Base-by-base conservation (phyloP, 2,329 filamentous ascomycete species). In the Rhynchosporium secalis region DNA sequence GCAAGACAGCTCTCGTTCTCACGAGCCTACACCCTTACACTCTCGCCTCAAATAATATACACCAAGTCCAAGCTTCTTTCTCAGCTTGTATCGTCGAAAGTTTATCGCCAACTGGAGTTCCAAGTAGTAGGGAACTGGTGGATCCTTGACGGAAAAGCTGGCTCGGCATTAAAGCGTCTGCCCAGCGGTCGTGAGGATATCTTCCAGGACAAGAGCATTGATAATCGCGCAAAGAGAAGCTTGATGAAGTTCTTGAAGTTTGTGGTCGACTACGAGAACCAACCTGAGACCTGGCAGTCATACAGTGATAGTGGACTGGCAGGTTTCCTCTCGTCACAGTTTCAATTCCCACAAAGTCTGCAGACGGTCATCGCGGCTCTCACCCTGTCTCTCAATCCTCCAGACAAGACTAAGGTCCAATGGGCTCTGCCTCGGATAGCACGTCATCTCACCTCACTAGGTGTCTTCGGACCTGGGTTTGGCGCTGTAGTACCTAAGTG, bases 231-330 rank as follows among this genome's bases (percentile, higher is more conserved):
- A 5, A 98, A 98, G 78, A 87, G 94, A 59, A 84, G 85, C 9
- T 77, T 98, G 71, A 96, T 97, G 89, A 96, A 96, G 75, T 96
- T 97, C 71, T 82, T 98, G 71, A 93, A 94, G 75, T 94, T 95
- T 73, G 89, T 96, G 58, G 80, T 87, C 63, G 85, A 92, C 69
- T 88, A 88, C 70, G 84, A 90, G 68, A 83, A 82, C 28, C 84
- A 85, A 71, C 75, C 70, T 56, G 82, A 82, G 57, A 69, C 80
- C 3, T 92, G 88, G 88, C 76, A 85, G 63, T 71, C 78, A 1
- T 79, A 84, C 57, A 83, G 86, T 33, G 75, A 80, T 12, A 76
- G 76, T 58, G 78, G 82, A 0, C 82, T 94, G 54, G 75, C 80
- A 2, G 75, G 78, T 3, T 91, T 90, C 69, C 79, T 90, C 47